Evolutionary conservation across 345 rosid species (phyloP), one percentile per base, ranked within the genome.

Genomic region (Angophora floribunda): DNA sequence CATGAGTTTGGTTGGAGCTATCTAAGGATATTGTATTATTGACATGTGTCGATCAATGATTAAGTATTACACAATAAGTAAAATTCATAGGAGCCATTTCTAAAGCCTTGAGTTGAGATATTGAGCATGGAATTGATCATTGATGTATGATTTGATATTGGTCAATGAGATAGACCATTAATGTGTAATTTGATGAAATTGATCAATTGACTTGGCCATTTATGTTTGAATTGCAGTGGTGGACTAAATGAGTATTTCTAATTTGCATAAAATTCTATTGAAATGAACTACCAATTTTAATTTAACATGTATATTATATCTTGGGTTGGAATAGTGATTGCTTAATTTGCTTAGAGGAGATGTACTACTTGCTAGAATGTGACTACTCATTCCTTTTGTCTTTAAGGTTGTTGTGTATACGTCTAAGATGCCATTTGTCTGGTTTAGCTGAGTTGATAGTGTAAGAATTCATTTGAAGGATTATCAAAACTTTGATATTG

Each of bases 1-100:
- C 28, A 55, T 6, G 0, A 55, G 3, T 55, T 0, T 55, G 0
- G 2, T 55, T 55, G 11, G 0, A 55, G 0, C 13, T 5, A 22
- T 55, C 24, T 8, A 21, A 8, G 61, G 0, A 1, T 5, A 5
- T 55, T 22, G 28, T 0, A 22, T 2, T 22, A 55, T 55, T 9
- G 6, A 55, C 0, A 0, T 22, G 61, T 22, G 28, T 21, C 22
- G 61, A 55, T 55, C 30, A 59, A 59, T 13, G 26, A 59, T 59
- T 59, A 0, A 59, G 0, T 26, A 0, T 6, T 24, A 59, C 14
- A 59, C 0, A 2, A 59, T 24, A 26, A 59, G 6, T 59, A 26
- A 59, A 26, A 26, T 59, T 59, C 0, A 11, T 59, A 6, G 0
- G 30, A 59, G 30, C 65, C 14, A 59, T 0, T n/a, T 26, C 7